Evolutionary conservation across 1,284 basidiomycete species (phyloP).

Genomic region (Trichosporon inkin): DNA sequence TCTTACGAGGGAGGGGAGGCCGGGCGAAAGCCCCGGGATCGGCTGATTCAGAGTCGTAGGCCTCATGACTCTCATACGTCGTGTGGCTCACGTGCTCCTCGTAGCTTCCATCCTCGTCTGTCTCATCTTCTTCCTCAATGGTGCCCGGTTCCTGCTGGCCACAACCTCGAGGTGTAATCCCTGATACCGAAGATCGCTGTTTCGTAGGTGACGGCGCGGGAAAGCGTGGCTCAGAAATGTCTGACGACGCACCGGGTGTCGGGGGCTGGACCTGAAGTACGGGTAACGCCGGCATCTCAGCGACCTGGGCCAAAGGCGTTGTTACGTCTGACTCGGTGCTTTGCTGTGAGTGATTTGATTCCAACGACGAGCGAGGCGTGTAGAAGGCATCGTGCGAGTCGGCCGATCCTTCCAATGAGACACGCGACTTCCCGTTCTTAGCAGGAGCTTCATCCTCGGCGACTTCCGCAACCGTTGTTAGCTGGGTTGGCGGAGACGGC

Average conservation of each 20-base stretch:
- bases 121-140: background rate
- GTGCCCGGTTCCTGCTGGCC: background rate
- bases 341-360: background rate
- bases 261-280: constrained; percentile 20
- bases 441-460: background rate
- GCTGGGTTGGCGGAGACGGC: background rate
- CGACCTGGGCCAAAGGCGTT: constrained; percentile 9
- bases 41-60: background rate
- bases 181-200: background rate
- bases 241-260: constrained; percentile 10
- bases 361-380: constrained; percentile 18
- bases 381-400: constrained; percentile 10
- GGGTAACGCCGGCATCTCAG: constrained; percentile 9
- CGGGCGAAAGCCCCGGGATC: background rate
- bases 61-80: background rate
- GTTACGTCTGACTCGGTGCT: background rate
- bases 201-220: background rate
- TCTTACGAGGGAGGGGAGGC: background rate
- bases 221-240: background rate
- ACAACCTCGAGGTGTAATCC: background rate
- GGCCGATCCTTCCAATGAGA: background rate
- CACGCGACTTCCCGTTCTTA: background rate
- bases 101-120: background rate
- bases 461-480: background rate
- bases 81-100: background rate